A percentile compares a stretch with the other conserved stretches of the same genome.
These are phyloP conservation scores for Ricinus communis DNA, from an alignment of 345 rosid genomes.

Conservation along the genomic window DNA sequence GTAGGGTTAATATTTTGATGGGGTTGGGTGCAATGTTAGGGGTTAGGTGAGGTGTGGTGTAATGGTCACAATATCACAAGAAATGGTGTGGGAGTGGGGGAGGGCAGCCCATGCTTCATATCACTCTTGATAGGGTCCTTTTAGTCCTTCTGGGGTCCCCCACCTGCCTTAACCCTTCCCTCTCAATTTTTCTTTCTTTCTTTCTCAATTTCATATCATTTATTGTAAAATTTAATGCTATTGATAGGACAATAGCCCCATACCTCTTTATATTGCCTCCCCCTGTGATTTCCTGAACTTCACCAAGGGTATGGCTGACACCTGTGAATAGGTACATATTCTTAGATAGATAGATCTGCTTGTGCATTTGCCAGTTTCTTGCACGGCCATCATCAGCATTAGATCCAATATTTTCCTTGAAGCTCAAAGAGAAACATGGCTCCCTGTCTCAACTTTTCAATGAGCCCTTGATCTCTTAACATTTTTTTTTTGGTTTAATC, in stretches of 20 bases:
- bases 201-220: conserved; percentile 2
- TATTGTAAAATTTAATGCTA: conserved; percentile 6
- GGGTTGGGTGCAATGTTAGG: conserved; percentile 1
- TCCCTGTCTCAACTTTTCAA: too few species aligned
- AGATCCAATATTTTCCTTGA: not conserved
- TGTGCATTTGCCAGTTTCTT: not conserved
- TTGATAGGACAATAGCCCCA: conserved; percentile 24
- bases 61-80: conserved; percentile 9
- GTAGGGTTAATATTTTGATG: conserved; percentile 3
- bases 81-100: conserved; percentile 24
- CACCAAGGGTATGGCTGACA: not conserved
- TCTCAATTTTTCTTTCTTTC: not conserved
- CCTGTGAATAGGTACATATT: not conserved
- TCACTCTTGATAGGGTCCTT: conserved; percentile 8
- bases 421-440: not conserved
- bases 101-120: conserved; percentile 38
- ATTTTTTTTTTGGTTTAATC: too few species aligned
- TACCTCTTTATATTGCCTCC: conserved; percentile 5
- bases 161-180: not conserved
- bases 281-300: not conserved
- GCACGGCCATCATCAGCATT: not conserved
- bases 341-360: not conserved
- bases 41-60: conserved; percentile 22
- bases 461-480: not conserved
- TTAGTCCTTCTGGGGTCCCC: conserved; percentile 22